phyloP scores from a whole-genome alignment of 2,329 filamentous ascomycete genomes.

The Aureobasidium sp. region DNA sequence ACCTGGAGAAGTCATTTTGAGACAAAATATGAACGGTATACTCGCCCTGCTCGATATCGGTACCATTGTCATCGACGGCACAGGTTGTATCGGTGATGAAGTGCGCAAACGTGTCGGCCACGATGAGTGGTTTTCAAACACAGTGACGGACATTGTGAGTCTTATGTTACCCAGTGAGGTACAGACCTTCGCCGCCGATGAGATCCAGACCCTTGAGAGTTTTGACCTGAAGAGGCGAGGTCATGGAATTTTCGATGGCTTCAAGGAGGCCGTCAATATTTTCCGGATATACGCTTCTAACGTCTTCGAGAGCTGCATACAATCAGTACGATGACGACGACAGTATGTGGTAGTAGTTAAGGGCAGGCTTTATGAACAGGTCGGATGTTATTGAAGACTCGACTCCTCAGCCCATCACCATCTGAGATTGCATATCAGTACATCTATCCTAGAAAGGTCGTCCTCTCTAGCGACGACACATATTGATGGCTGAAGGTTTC shows the following conservation, averaged over 20 bases:
- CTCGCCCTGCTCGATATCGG: neutral
- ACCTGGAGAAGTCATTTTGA: neutral
- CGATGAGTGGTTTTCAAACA: neutral
- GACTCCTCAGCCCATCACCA: neutral
- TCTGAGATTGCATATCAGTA: neutral
- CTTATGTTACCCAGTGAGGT: neutral
- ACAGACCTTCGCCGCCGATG: neutral
- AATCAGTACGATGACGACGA: neutral
- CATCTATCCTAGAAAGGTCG: neutral
- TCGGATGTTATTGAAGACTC: neutral
- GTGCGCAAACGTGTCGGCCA: neutral
- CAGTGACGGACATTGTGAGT: neutral
- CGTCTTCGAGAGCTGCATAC: neutral
- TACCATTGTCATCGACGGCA: neutral
- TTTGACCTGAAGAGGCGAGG: neutral
- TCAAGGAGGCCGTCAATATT: neutral
- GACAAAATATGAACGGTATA: neutral
- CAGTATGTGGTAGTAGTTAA: neutral
- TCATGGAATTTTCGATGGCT: neutral
- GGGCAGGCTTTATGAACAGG: neutral
- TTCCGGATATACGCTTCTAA: neutral
- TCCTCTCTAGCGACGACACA: neutral
- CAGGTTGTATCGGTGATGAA: neutral
- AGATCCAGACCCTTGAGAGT: neutral
- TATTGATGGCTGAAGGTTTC: neutral